phyloP scores from a whole-genome alignment of 2,329 filamentous ascomycete genomes.

The Coleophoma eucalyptorum region DNA sequence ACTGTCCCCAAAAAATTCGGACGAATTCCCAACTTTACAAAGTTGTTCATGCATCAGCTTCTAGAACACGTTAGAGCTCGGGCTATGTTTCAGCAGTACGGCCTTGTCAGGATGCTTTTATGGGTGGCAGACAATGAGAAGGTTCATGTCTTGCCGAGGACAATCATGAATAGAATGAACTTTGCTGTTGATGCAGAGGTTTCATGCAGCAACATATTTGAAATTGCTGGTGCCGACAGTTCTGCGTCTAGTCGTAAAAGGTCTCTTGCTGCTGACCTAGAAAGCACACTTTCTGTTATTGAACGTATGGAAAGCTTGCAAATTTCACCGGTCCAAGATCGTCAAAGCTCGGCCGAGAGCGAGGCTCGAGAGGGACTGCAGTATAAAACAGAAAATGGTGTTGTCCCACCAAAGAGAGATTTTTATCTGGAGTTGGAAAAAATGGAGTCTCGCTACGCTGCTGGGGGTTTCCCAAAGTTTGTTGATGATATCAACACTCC shows the following conservation, averaged over 20 bases:
- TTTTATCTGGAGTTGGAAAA: too few species aligned
- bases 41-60: slow-evolving; percentile 59
- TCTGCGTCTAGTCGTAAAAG: slow-evolving; percentile 28
- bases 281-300: slow-evolving; percentile 36
- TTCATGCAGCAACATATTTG: slow-evolving; percentile 52
- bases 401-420: too few species aligned
- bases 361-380: background rate
- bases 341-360: background rate
- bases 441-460: too few species aligned
- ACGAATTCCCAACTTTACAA: slow-evolving; percentile 51
- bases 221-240: slow-evolving; percentile 44
- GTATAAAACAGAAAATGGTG: too few species aligned
- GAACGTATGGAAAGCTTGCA: slow-evolving; percentile 39
- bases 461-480: too few species aligned
- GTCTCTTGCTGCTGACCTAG: slow-evolving; percentile 43
- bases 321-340: background rate
- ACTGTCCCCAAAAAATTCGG: slow-evolving; percentile 46
- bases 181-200: slow-evolving; percentile 57
- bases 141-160: slow-evolving; percentile 54
- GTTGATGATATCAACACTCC: too few species aligned
- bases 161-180: slow-evolving; percentile 50
- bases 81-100: slow-evolving; percentile 68
- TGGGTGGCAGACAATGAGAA: slow-evolving; percentile 65
- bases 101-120: slow-evolving; percentile 73
- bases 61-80: slow-evolving; percentile 53